Base-by-base conservation (phyloP, 2,329 filamentous ascomycete species). In the Colletotrichum euphorbiae region DNA sequence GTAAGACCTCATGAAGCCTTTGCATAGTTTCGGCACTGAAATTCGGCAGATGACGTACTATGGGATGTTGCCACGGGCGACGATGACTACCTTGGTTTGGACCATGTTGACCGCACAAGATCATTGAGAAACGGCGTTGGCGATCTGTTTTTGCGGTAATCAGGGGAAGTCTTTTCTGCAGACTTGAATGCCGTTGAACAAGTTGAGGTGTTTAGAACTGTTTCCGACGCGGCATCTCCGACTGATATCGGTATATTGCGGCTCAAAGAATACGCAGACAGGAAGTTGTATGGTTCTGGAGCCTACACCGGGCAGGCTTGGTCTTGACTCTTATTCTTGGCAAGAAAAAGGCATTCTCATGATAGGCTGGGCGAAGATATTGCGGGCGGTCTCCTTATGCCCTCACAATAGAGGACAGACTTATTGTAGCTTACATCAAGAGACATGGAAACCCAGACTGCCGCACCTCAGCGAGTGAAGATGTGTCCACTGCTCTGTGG, bases 1-100 rank as follows among this genome's bases (percentile, higher is more conserved):
- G 95, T 97, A 82, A 84, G 90, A 13, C 1, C 78, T 13, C 9
- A 12, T 2, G 6, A 31, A 3, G 28, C 52, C 21, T 8, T 38
- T 56, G 15, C 56, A 9, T 12, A 55, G 9, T 12, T 46, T 9
- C 12, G 9, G 33, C 17, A 33, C 54, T 67, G 33, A 56, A 48
- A 9, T 1, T 11, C 15, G 8, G 51, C 65, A 91, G 88, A 90
- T 72, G 85, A 90, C 74, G 79, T 89, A 56, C 77, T 91, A 28
- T 89, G 80, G 81, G 85, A 83, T 61, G 75, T 83, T 72, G 82
- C 80, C 65, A 78, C 75, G 28, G 81, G 80, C 4, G 84, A 89
- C 28, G 89, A 91, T 70, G 88, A 91, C 70, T 82, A 83, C 71
- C 83, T 92, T 67, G 90, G 89, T 17, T 77, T 92, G 69, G 90